phyloP scores from a whole-genome alignment of 2,329 filamentous ascomycete species.

The Aspergillus intermedius region DNA sequence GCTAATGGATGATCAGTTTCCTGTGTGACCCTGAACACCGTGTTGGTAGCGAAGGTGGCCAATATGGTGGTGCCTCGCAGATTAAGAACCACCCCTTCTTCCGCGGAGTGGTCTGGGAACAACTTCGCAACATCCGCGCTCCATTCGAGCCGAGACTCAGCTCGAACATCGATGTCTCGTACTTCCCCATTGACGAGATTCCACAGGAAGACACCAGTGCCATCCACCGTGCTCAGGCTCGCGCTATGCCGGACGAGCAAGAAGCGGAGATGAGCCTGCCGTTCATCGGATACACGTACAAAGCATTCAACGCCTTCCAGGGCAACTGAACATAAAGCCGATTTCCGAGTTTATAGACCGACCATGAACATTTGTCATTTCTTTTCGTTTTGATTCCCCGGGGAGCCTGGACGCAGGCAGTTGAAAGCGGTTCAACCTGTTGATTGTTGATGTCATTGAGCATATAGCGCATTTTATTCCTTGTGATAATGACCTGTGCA shows the following conservation, averaged over 20 bases:
- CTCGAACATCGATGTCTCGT: slow-evolving; percentile 91
- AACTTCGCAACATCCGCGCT: slow-evolving; percentile 82
- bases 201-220: slow-evolving; percentile 93
- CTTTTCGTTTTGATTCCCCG: slow-evolving; percentile 2
- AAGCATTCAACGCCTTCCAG: slow-evolving; percentile 74
- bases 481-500: slow-evolving; percentile 19
- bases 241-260: slow-evolving; percentile 66
- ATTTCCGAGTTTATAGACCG: slow-evolving; percentile 11
- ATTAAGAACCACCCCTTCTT: slow-evolving; percentile 96
- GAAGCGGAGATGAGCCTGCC: slow-evolving; percentile 92
- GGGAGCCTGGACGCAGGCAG: slow-evolving; percentile 25
- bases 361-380: slow-evolving; percentile 8
- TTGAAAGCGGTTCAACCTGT: slow-evolving; percentile 18
- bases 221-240: slow-evolving; percentile 73
- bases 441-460: slow-evolving; percentile 25
- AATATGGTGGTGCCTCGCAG: slow-evolving; percentile 69
- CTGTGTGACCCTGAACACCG: slow-evolving; percentile 92
- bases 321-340: slow-evolving; percentile 23
- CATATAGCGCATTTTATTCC: slow-evolving; percentile 27
- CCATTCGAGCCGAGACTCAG: slow-evolving; percentile 92
- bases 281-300: slow-evolving; percentile 96
- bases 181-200: slow-evolving; percentile 98
- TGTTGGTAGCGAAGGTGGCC: slow-evolving; percentile 61
- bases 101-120: slow-evolving; percentile 91
- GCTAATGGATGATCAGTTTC: slow-evolving; percentile 53